Evolutionary conservation across 73 alveolate genomes (phyloP).

Genomic region (Paramecium octaurelia): DNA sequence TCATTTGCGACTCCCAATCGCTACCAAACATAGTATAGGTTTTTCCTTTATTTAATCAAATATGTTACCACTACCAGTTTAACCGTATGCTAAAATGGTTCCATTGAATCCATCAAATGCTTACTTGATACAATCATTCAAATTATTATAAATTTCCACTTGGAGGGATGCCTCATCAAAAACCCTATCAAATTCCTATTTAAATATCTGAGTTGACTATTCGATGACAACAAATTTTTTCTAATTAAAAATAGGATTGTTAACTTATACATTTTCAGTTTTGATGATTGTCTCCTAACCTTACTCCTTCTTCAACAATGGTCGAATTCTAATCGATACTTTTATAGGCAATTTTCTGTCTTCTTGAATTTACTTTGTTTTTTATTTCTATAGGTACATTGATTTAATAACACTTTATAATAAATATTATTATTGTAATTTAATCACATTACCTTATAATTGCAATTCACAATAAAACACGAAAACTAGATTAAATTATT

Average conservation of each 20-base stretch:
- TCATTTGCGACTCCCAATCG: slow-evolving; percentile 60
- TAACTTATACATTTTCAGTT: slow-evolving; percentile 2
- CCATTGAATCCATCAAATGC: slow-evolving; percentile 71
- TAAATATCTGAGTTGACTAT: neutral
- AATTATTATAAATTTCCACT: slow-evolving; percentile 42
- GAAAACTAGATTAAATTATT: neutral
- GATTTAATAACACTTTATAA: neutral
- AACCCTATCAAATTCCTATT: slow-evolving; percentile 55
- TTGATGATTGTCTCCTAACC: slow-evolving; percentile 34
- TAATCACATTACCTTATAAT: neutral
- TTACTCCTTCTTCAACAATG: neutral
- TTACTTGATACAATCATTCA: slow-evolving; percentile 41
- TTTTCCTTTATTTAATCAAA: slow-evolving; percentile 36
- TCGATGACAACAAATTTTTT: slow-evolving; percentile 20
- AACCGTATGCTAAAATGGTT: slow-evolving; percentile 76
- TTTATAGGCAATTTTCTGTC: neutral
- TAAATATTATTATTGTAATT: neutral
- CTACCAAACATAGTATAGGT: slow-evolving; percentile 73
- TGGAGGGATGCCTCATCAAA: slow-evolving; percentile 22
- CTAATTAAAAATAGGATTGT: neutral
- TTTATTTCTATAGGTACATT: neutral
- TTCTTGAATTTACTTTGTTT: neutral
- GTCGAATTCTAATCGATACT: slow-evolving; percentile 48
- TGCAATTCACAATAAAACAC: neutral
- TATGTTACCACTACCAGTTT: slow-evolving; percentile 74